phyloP scores from a whole-genome alignment of 1,284 basidiomycete genomes.

The Peniophora sp. region DNA sequence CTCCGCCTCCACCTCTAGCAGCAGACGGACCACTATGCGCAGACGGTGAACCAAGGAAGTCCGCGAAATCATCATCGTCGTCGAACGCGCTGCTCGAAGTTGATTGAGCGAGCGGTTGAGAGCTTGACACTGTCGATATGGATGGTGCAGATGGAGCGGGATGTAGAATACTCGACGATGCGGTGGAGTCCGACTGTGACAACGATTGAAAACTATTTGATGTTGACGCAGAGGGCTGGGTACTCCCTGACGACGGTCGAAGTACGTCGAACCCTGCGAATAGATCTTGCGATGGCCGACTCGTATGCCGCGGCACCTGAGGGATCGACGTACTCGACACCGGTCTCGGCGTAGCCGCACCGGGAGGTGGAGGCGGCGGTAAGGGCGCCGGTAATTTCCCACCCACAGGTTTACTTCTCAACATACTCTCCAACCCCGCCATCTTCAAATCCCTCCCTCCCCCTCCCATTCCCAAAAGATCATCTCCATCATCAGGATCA shows the following conservation, averaged over 20 bases:
- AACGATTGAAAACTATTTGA: constrained; percentile 4
- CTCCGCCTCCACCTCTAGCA: too few relatives aligned
- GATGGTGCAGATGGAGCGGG: constrained; percentile 9
- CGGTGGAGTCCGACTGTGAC: constrained; percentile 9
- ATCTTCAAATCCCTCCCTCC: constrained; percentile 17
- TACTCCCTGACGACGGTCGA: constrained; percentile 43
- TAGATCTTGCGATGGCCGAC: constrained; percentile 34
- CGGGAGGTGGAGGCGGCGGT: constrained; percentile 20
- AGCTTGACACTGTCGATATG: constrained; percentile 7
- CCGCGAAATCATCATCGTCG: constrained; percentile 21
- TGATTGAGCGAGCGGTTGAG: neutral
- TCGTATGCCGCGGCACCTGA: neutral
- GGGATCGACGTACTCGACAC: neutral
- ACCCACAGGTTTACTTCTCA: constrained; percentile 34
- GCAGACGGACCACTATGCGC: too few relatives aligned
- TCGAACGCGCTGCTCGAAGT: constrained; percentile 4
- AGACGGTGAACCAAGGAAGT: constrained; percentile 14
- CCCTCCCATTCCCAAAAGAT: constrained; percentile 8
- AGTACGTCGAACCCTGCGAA: constrained; percentile 76
- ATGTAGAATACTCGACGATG: constrained; percentile 9
- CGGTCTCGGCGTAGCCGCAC: constrained; percentile 8
- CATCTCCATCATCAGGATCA: constrained; percentile 31
- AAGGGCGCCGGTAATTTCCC: constrained; percentile 32
- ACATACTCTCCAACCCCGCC: constrained; percentile 28
- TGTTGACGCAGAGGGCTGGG: neutral